A percentile compares a stretch with the other conserved stretches of the same genome.
Conservation (phyloP, 2,329 filamentous ascomycete genomes). For the Venturia pyrina region DNA sequence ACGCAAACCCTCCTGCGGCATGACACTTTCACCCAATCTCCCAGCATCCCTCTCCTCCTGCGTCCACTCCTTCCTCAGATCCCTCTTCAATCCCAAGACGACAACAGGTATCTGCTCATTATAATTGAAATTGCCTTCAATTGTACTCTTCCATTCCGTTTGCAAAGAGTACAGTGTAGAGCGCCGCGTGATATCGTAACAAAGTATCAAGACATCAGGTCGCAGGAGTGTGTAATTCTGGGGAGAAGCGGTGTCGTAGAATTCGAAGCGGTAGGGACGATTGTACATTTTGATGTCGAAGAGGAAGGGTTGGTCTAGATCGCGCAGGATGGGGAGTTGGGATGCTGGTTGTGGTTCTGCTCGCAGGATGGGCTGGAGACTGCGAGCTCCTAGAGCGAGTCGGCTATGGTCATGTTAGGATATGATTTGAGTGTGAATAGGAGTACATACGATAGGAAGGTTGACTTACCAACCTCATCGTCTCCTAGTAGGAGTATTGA, state of each 20-base stretch:
- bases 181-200: slow-evolving; percentile 48
- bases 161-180: slow-evolving; percentile 39
- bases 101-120: slow-evolving; percentile 45
- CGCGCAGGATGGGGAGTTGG: slow-evolving; percentile 36
- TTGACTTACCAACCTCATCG: slow-evolving; percentile 50
- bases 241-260: slow-evolving; percentile 48
- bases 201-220: slow-evolving; percentile 47
- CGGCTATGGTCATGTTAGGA: slow-evolving; percentile 16
- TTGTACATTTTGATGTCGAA: slow-evolving; percentile 50
- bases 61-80: slow-evolving; percentile 38
- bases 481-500: slow-evolving; percentile 50
- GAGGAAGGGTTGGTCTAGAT: slow-evolving; percentile 47
- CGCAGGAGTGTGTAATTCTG: slow-evolving; percentile 46
- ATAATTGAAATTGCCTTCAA: slow-evolving; percentile 43
- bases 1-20: slow-evolving; percentile 40
- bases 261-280: slow-evolving; percentile 43
- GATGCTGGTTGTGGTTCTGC: slow-evolving; percentile 23
- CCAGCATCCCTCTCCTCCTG: slow-evolving; percentile 22
- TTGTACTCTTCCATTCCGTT: slow-evolving; percentile 31
- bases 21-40: slow-evolving; percentile 29
- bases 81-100: slow-evolving; percentile 49
- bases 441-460: slow-evolving; percentile 47
- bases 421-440: neutral
- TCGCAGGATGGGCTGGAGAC: slow-evolving; percentile 19
- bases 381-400: slow-evolving; percentile 15